A percentile compares a stretch with the other conserved stretches of the same genome.
Evolutionary conservation across 495 filamentous ascomycete genomes (phyloP).

Genomic region (Trichoderma asperelloides): DNA sequence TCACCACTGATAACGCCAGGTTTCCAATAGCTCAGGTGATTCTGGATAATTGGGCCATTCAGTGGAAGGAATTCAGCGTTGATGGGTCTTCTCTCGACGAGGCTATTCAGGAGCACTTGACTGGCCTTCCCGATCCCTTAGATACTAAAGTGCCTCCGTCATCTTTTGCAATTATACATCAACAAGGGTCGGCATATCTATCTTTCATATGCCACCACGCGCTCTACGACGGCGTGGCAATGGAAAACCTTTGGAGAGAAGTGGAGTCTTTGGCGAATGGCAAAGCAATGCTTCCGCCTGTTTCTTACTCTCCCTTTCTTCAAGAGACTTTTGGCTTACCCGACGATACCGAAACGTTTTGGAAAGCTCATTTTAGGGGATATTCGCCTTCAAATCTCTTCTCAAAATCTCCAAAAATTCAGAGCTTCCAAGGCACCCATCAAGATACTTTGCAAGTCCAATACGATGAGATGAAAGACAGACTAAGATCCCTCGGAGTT

Average conservation of each 20-base stretch:
- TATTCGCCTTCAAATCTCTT: slow-evolving; percentile 41
- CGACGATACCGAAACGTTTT: slow-evolving; percentile 47
- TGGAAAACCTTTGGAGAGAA: slow-evolving; percentile 55
- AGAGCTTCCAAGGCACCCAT: neutral
- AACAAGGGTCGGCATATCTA: slow-evolving; percentile 27
- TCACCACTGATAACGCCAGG: slow-evolving; percentile 37
- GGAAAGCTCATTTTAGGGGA: slow-evolving; percentile 42
- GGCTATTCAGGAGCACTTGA: slow-evolving; percentile 17
- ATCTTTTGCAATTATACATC: slow-evolving; percentile 25
- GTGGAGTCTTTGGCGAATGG: slow-evolving; percentile 45
- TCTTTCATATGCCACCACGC: slow-evolving; percentile 67
- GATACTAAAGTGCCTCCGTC: slow-evolving; percentile 27
- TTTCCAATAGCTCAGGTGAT: slow-evolving; percentile 54
- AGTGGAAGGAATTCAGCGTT: slow-evolving; percentile 24
- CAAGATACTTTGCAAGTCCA: slow-evolving; percentile 12
- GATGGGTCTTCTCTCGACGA: slow-evolving; percentile 16
- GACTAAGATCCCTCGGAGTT: slow-evolving; percentile 42
- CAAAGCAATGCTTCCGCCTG: slow-evolving; percentile 30
- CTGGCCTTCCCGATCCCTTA: slow-evolving; percentile 20
- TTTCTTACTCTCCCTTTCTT: slow-evolving; percentile 37
- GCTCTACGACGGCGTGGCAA: slow-evolving; percentile 68
- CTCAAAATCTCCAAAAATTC: neutral
- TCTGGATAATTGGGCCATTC: slow-evolving; percentile 23
- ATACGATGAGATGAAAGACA: slow-evolving; percentile 36
- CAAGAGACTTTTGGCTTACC: slow-evolving; percentile 18